Evolutionary conservation across 208 protist genomes (phyloP), one percentile per base, ranked within the genome.

Genomic region (Strigomonas oncopelti): DNA sequence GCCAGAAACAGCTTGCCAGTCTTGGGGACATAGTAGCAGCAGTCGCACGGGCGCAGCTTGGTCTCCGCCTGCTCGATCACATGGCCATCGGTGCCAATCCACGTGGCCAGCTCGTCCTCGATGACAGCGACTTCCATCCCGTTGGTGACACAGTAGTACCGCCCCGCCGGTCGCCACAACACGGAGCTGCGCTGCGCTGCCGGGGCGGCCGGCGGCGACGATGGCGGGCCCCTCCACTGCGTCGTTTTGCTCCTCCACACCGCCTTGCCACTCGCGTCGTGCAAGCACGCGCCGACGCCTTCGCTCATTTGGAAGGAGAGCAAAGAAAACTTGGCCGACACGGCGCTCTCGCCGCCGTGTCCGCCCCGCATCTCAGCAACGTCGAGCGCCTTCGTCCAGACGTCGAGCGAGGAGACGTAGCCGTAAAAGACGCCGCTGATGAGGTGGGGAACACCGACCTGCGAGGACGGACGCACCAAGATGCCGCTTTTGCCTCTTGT

Each of bases 111-210:
- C n/a, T 77, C 75, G 28, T 77, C 67, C 67, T 93, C 87, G 18
- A 95, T 61, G 38, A 95, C 69, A 31, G 80, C 87, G 46, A 80
- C 74, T 73, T 95, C 90, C 22, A 84, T 85, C 2, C 72, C 67
- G 71, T 91, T 93, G 54, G 78, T 87, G 13, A 90, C 61, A 32
- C 87, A 64, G 54, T 91, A 85, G 65, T 92, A 93, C 34, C 77
- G 58, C 13, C 69, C 72, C 18, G 48, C 69, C 20, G 85, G 83
- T 25, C 71, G 32, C 77, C 84, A 90, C 24, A 62, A 27, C 20
- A 83, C 11, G 53, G 58, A 28, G 52, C 42, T 16, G 20, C 42
- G 51, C 74, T 57, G 16, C 57, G 77, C 8, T 46, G 81, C 31
- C 34, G 65, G 32, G 42, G n/a, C 42, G 14, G 61, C 61, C 20